Conservation (phyloP, 2,329 filamentous ascomycete species). For the Claviceps quebecensis region DNA sequence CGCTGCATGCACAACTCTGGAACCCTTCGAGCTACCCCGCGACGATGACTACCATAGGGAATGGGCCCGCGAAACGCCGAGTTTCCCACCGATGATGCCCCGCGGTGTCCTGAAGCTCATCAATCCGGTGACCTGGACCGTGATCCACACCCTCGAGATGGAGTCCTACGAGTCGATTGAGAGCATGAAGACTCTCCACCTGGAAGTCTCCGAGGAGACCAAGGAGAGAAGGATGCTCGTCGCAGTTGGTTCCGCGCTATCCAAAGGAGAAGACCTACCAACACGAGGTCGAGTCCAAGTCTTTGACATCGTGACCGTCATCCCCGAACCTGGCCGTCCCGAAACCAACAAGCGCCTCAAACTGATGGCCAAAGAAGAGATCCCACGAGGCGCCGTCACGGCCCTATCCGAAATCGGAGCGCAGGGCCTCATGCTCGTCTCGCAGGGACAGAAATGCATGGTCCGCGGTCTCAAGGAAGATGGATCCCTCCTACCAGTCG, state of each 20-base stretch:
- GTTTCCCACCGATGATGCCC: slow-evolving; percentile 52
- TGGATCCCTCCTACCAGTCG: slow-evolving; percentile 78
- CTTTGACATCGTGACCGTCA: slow-evolving; percentile 82
- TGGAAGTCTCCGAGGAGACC: slow-evolving; percentile 84
- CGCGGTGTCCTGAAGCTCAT: slow-evolving; percentile 66
- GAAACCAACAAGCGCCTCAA: slow-evolving; percentile 81
- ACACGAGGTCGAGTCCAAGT: slow-evolving; percentile 77
- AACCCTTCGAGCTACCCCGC: slow-evolving; percentile 70
- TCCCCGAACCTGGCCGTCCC: slow-evolving; percentile 71
- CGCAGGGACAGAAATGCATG: slow-evolving; percentile 95
- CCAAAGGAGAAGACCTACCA: slow-evolving; percentile 82
- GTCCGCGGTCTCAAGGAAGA: slow-evolving; percentile 93
- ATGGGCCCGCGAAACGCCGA: slow-evolving; percentile 58
- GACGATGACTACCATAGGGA: slow-evolving; percentile 75
- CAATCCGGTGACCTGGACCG: slow-evolving; percentile 60
- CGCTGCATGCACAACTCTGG: slow-evolving; percentile 51
- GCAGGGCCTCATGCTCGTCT: slow-evolving; percentile 76
- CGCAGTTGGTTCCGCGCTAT: slow-evolving; percentile 69
- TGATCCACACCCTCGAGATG: slow-evolving; percentile 63
- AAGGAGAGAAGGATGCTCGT: slow-evolving; percentile 75
- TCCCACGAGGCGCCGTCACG: slow-evolving; percentile 82
- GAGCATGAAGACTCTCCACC: slow-evolving; percentile 66
- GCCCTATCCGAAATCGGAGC: slow-evolving; percentile 72
- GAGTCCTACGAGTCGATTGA: slow-evolving; percentile 65
- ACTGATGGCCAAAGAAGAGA: slow-evolving; percentile 75